Conservation (phyloP, 2,329 filamentous ascomycete species). For the Nemania sp. region DNA sequence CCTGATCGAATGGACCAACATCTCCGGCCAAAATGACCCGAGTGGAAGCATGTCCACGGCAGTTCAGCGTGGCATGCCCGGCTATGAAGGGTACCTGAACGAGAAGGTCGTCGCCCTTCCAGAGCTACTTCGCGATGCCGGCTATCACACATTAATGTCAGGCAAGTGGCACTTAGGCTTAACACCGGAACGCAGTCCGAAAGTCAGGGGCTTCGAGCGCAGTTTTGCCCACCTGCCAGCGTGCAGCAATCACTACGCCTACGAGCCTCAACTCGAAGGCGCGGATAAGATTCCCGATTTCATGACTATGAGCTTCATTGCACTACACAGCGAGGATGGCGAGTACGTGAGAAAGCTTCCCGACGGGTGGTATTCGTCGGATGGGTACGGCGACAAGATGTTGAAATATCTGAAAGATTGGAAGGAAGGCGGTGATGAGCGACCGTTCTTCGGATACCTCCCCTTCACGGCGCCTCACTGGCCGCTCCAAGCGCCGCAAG, state of each 20-base stretch:
- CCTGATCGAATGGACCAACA: slow-evolving; percentile 55
- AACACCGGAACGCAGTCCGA: slow-evolving; percentile 58
- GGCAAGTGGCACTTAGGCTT: slow-evolving; percentile 68
- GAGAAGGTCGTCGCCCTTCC: slow-evolving; percentile 60
- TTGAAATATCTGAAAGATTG: slow-evolving; percentile 54
- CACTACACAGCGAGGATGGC: slow-evolving; percentile 44
- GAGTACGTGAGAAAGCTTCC: slow-evolving; percentile 48
- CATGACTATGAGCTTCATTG: slow-evolving; percentile 45
- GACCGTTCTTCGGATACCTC: slow-evolving; percentile 62
- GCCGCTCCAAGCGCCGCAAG: slow-evolving; percentile 61
- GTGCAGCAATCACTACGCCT: slow-evolving; percentile 59
- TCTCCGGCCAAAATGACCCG: slow-evolving; percentile 40
- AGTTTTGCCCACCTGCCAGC: slow-evolving; percentile 64
- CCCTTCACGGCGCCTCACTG: slow-evolving; percentile 67
- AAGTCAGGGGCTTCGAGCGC: slow-evolving; percentile 60
- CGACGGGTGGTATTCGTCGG: slow-evolving; percentile 56
- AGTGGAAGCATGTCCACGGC: slow-evolving; percentile 38
- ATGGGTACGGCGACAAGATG: slow-evolving; percentile 57
- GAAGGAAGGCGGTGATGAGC: slow-evolving; percentile 40
- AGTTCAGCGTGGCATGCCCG: slow-evolving; percentile 59
- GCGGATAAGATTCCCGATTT: slow-evolving; percentile 46
- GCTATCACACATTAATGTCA: slow-evolving; percentile 63
- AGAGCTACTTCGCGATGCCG: slow-evolving; percentile 60
- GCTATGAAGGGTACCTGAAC: slow-evolving; percentile 67
- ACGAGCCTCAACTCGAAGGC: slow-evolving; percentile 47